Percentiles rank a stretch among this genome's conserved stretches.
Evolutionary conservation across 2,329 filamentous ascomycete species (phyloP).

Genomic region (Penicillium sp.): DNA sequence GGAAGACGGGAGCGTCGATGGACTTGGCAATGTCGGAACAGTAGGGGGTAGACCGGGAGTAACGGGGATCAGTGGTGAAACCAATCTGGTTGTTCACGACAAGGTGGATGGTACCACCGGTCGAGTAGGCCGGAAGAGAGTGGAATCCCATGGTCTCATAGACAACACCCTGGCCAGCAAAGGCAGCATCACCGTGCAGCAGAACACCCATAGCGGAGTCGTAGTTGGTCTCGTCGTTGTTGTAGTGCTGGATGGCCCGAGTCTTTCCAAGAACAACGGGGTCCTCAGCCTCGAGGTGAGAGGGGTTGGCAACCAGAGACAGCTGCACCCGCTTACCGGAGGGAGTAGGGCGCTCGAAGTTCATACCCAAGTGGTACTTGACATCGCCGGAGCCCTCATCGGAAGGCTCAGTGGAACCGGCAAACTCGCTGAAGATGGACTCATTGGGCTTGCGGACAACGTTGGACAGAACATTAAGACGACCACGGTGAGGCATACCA

Average conservation of each 20-base stretch:
- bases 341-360: slow-evolving; percentile 97
- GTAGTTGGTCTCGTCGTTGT: slow-evolving; percentile 89
- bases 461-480: slow-evolving; percentile 96
- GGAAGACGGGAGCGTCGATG: slow-evolving; percentile 97
- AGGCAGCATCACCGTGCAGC: slow-evolving; percentile 94
- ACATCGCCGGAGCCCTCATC: slow-evolving; percentile 98
- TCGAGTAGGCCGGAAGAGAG: slow-evolving; percentile 91
- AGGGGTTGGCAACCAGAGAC: slow-evolving; percentile 96
- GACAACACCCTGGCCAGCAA: slow-evolving; percentile 93
- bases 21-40: slow-evolving; percentile 99
- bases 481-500: slow-evolving; percentile 98
- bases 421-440: slow-evolving; percentile 98
- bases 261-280: slow-evolving; percentile 97
- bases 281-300: slow-evolving; percentile 96
- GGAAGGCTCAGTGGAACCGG: slow-evolving; percentile 77
- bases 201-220: slow-evolving; percentile 91
- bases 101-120: slow-evolving; percentile 93
- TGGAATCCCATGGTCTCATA: slow-evolving; percentile 99
- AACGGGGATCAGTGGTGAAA: slow-evolving; percentile 97
- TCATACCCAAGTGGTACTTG: slow-evolving; percentile 99
- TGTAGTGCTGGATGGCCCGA: slow-evolving; percentile 97
- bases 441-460: slow-evolving; percentile 99
- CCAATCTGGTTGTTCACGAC: slow-evolving; percentile 99
- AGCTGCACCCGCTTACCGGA: slow-evolving; percentile 99
- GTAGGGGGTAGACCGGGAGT: slow-evolving; percentile 95